These are phyloP conservation scores for Diddensiella caesifluorescens DNA, from an alignment of 805 yeast genomes.

Conservation along the genomic window DNA sequence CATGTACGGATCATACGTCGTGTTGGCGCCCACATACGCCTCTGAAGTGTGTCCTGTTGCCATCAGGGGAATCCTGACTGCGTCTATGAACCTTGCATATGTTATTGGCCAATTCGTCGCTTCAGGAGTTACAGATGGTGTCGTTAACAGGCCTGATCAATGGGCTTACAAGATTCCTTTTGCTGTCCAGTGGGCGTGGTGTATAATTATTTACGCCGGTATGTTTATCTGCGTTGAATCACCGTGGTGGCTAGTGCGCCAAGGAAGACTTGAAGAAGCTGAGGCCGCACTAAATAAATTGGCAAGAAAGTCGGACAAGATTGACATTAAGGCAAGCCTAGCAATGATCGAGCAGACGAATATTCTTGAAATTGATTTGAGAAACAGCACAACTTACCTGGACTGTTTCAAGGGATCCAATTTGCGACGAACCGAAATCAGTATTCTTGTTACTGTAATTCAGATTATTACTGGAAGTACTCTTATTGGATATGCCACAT, in stretches of 20 bases:
- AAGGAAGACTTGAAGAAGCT: slow-evolving; percentile 5
- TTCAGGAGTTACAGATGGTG: slow-evolving; percentile 46
- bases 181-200: slow-evolving; percentile 60
- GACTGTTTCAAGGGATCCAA: slow-evolving; percentile 48
- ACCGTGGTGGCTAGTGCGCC: slow-evolving; percentile 45
- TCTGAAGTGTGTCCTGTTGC: slow-evolving; percentile 55
- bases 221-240: slow-evolving; percentile 47
- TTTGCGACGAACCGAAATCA: slow-evolving; percentile 47
- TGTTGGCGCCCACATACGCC: slow-evolving; percentile 50
- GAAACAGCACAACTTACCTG: slow-evolving; percentile 11
- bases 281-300: background rate
- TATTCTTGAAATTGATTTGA: slow-evolving; percentile 35
- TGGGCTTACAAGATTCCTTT: slow-evolving; percentile 51
- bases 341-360: slow-evolving; percentile 44
- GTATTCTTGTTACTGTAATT: slow-evolving; percentile 6
- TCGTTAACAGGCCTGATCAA: slow-evolving; percentile 23
- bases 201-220: slow-evolving; percentile 41
- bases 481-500: slow-evolving; percentile 31
- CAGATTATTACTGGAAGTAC: slow-evolving; percentile 20
- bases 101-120: slow-evolving; percentile 54
- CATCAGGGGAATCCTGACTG: slow-evolving; percentile 46
- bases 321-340: slow-evolving; percentile 39
- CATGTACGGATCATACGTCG: slow-evolving; percentile 51
- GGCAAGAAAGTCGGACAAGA: slow-evolving; percentile 10
- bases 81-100: slow-evolving; percentile 51